Base-by-base conservation (phyloP, 192 early-diverging fungal genomes). In the Phlyctochytrium arcticum region DNA sequence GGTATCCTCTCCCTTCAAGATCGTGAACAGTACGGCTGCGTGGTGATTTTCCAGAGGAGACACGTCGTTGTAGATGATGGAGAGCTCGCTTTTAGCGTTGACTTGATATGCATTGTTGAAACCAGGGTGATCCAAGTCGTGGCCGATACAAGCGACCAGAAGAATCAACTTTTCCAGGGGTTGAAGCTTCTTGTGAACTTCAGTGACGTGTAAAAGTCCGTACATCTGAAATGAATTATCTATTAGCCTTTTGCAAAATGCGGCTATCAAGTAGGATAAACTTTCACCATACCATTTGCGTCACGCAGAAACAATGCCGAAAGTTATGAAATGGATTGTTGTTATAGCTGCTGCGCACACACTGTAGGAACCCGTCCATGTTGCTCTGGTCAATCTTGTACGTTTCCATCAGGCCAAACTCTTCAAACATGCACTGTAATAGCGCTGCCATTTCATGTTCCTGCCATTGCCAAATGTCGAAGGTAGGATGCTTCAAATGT, bases 41-140 rank as follows among this genome's bases (percentile, higher is more conserved):
- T 79, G 77, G 48, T 81, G 79, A 30, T 70, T 80, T 73, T 83
- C 81, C 15, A 83, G 70, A 2, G 79, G 79, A 7, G 79, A 81
- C 6, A 70, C 54, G 69, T 83, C 81, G 64, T 83, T 83, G 71
- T 83, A 83, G 33, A 77, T 61, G 9, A 79, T 65, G 7, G 79
- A 71, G 9, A 83, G 68, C 21, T 78, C 73, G 3, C 75, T 81
- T 24, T 36, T 48, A 35, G 78, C 78, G 26, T 81, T 81, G 36
- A 77, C 62, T 60, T 81, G 79, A 54, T 81, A 81, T 2, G 80
- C 74, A 56, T 81, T 81, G 66, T 74, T 81, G 64, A 69, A 77
- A 6, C 80, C 78, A 17, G 73, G 74, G 57, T 76, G 75, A 64
- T 76, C 75, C 9, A 76, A 59, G 62, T 76, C 75, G 57, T 76